A percentile compares a stretch with the other conserved stretches of the same genome.
phyloP scores from a whole-genome alignment of 2,329 filamentous ascomycete species.

The Geosmithia putterillii region DNA sequence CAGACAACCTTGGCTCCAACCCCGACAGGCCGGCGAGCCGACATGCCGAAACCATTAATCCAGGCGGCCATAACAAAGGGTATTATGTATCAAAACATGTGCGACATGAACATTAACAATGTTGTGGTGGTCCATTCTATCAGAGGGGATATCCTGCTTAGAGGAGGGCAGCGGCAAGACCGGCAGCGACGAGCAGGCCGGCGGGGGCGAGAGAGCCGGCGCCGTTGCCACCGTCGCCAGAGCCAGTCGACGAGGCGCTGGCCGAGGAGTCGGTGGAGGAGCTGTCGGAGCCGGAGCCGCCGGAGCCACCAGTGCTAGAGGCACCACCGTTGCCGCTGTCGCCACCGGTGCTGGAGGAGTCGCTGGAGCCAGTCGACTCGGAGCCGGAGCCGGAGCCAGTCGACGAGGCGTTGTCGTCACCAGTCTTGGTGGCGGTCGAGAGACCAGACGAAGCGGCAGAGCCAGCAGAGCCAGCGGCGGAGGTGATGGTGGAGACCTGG shows the following conservation, averaged over 20 bases:
- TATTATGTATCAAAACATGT: slow-evolving; percentile 28
- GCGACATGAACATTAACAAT: slow-evolving; percentile 11
- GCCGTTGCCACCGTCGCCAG: slow-evolving; percentile 1
- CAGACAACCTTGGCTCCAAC: neutral
- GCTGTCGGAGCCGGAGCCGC: slow-evolving; percentile 4
- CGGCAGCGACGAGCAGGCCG: slow-evolving; percentile 35
- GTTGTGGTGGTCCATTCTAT: neutral
- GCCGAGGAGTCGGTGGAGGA: neutral
- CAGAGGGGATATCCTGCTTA: slow-evolving; percentile 14
- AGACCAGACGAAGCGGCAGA: slow-evolving; percentile 8
- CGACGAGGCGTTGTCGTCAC: slow-evolving; percentile 3
- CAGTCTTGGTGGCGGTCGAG: slow-evolving; percentile 3
- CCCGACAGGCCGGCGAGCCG: neutral
- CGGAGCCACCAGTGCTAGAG: neutral
- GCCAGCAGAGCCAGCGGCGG: slow-evolving; percentile 6
- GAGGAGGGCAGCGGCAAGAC: slow-evolving; percentile 34
- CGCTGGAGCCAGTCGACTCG: neutral
- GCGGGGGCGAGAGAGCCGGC: slow-evolving; percentile 23
- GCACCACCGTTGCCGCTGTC: slow-evolving; percentile 2
- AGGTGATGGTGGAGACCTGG: slow-evolving; percentile 18
- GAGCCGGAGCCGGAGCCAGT: slow-evolving; percentile 4
- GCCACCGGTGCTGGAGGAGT: slow-evolving; percentile 2
- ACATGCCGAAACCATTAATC: neutral
- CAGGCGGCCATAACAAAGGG: slow-evolving; percentile 5
- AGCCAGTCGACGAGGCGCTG: neutral